Base-by-base conservation (phyloP, 1,284 basidiomycete genomes). In the Leccinum subfulvum region DNA sequence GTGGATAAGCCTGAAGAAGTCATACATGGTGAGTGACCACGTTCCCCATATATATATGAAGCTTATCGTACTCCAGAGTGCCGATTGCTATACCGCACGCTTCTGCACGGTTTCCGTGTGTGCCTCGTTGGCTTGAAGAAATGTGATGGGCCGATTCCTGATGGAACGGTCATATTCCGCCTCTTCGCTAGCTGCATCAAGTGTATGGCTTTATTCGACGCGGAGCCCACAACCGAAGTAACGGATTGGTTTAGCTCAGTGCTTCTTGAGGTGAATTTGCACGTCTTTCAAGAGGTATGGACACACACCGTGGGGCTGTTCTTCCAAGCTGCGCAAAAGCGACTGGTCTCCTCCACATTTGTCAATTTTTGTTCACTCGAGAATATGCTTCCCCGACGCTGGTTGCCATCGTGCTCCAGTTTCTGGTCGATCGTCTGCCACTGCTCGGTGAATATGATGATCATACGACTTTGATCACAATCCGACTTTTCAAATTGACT, bases 401-500 rank as follows among this genome's bases (percentile, higher is more conserved):
- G n/a, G 87, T 98, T 62, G 93, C 94, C 10, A 97, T 98, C 65
- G 84, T 98, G 33, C 85, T 99, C 62, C 87, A 90, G 55, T 95
- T 94, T 76, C 85, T 99, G 56, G 89, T 97, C 62, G 87, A 89
- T 33, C 85, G 90, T 56, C 85, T 99, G 13, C 91, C 90, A 30
- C 80, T 90, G 55, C 84, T 99, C 2, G 97, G 96, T 56, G 90
- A 94, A 66, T 87, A 91, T 71, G 91, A 95, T 69, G 91, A 94
- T 69, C 82, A 89, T 67, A 89, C 87, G 10, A 89, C 91, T 2
- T 87, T 91, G 1, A 87, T 92, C 51, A 92, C 91, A 10, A 89
- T 99, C 63, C 87, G 95, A 58, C 81, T 98, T 63, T 99, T 95
- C 87, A 99, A 98, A 80, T 92, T 98, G 86, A 91, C 95, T 8